These are phyloP conservation scores for Tolypocladium tundrense DNA, from an alignment of 2,329 filamentous ascomycete genomes.

Conservation along the genomic window DNA sequence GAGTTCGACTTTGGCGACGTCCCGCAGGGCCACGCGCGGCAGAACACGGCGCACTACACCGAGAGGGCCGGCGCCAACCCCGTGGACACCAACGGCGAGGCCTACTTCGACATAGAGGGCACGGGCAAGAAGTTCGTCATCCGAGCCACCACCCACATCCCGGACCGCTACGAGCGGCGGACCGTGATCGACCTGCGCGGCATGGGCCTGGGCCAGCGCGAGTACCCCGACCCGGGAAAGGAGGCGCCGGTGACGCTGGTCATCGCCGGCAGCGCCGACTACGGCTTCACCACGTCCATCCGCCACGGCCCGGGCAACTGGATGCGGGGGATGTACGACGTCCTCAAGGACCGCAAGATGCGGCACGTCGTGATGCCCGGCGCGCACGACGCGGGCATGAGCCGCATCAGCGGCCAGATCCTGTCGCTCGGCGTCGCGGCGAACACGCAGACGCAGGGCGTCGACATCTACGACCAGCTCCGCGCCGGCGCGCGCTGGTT, in stretches of 20 bases:
- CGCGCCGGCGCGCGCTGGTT: conserved; percentile 35
- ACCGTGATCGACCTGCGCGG: conserved; percentile 18
- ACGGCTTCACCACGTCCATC: conserved; percentile 18
- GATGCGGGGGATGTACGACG: conserved; percentile 21
- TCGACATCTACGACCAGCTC: conserved; percentile 34
- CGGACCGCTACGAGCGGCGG: conserved; percentile 12
- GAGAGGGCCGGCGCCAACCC: conserved; percentile 2
- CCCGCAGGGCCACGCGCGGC: conserved; percentile 19
- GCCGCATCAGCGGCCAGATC: conserved; percentile 23
- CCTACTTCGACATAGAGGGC: conserved; percentile 18
- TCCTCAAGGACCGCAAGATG: conserved; percentile 26
- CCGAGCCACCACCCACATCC: conserved; percentile 18
- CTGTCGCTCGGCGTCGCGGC: conserved; percentile 21
- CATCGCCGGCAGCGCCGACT: conserved; percentile 18
- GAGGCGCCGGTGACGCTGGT: conserved; percentile 20
- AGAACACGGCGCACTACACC: conserved; percentile 17
- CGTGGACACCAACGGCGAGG: conserved; percentile 19
- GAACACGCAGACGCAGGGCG: conserved; percentile 34
- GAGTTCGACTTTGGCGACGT: conserved; percentile 21
- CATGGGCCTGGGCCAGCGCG: conserved; percentile 21
- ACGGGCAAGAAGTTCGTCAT: conserved; percentile 20
- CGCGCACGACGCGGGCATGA: conserved; percentile 40
- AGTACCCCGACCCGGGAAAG: conserved; percentile 20
- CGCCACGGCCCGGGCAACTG: conserved; percentile 17
- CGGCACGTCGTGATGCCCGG: conserved; percentile 37